Conservation (phyloP, 495 filamentous ascomycete genomes). For the Neurospora sp. region DNA sequence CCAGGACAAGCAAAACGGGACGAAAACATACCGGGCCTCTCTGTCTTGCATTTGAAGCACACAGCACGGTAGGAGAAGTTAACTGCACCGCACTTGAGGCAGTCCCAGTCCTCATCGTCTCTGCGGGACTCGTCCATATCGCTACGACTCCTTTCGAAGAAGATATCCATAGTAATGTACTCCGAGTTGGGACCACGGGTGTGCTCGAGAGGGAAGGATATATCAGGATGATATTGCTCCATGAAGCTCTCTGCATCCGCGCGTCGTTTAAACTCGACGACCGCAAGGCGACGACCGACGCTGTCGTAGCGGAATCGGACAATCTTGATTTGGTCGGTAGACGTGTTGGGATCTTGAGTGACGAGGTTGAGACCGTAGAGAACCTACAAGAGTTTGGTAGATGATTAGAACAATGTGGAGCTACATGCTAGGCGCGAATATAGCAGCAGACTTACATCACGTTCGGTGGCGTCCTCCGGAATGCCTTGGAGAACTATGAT, state of each 20-base stretch:
- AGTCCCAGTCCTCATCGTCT: conserved; percentile 67
- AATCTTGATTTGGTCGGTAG: conserved; percentile 19
- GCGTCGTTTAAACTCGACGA: conserved; percentile 29
- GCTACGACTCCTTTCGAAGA: conserved; percentile 48
- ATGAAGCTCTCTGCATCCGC: conserved; percentile 53
- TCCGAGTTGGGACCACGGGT: conserved; percentile 29
- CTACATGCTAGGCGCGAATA: background rate
- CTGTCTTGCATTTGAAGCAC: conserved; percentile 68
- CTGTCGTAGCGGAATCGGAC: conserved; percentile 15
- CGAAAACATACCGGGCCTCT: conserved; percentile 51
- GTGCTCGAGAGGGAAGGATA: conserved; percentile 34
- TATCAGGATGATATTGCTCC: conserved; percentile 51
- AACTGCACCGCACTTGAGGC: conserved; percentile 58
- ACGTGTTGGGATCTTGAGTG: conserved; percentile 16
- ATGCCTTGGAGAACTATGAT: conserved; percentile 14
- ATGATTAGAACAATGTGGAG: background rate
- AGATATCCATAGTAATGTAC: conserved; percentile 47
- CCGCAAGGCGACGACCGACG: conserved; percentile 23
- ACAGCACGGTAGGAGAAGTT: conserved; percentile 61
- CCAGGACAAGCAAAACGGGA: background rate
- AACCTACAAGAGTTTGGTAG: conserved; percentile 7
- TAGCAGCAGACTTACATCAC: conserved; percentile 11
- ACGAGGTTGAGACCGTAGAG: conserved; percentile 23
- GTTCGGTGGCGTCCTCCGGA: conserved; percentile 23
- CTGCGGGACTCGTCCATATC: conserved; percentile 43